Base-by-base conservation (phyloP, 108 stramenopile species). In the Skeletonema tropicum region DNA sequence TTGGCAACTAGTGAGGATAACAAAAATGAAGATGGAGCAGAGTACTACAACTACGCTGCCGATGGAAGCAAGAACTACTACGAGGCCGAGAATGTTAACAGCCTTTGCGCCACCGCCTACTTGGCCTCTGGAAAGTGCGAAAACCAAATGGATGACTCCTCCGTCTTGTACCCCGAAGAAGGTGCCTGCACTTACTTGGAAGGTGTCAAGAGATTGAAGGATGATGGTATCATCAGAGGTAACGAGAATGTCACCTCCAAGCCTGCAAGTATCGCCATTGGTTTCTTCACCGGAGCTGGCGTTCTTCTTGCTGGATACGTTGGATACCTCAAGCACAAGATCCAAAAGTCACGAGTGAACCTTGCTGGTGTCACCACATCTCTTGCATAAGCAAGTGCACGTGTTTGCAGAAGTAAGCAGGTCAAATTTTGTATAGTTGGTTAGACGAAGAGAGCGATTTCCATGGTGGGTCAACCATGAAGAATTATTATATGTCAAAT, bases 201-300 rank as follows among this genome's bases (percentile, higher is more conserved):
- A 66, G 90, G 93, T 23, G 88, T 94, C 73, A 94, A 94, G 79
- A 72, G 89, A 68, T 83, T 94, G 64, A 89, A 86, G 42, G 79
- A 73, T 13, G 91, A 94, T 76, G 93, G 93, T 74, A 90, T 94
- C 64, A 94, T 94, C 71, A 85, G 92, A 74, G 85, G 85, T 25
- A 70, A 88, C 31, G 76, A 82, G 36, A 77, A 64, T 32, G 42
- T 79, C 19, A 84, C 87, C 72, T 84, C 82, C 77, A 94, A 90
- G 76, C 88, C 89, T 23, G 92, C 92, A 12, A 84, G 90, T 19
- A 70, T 94, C 29, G 58, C 79, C 41, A 94, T 90, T 64, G 92
- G 89, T 38, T 58, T 91, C 9, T 94, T 94, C 83, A 84, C 88
- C 31, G 87, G 89, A 38, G 36, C 85, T 29, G 84, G 89, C 13